Evolutionary conservation across 257 asterid species (phyloP), one percentile per base, ranked within the genome.

Genomic region (Nicotiana paniculata): DNA sequence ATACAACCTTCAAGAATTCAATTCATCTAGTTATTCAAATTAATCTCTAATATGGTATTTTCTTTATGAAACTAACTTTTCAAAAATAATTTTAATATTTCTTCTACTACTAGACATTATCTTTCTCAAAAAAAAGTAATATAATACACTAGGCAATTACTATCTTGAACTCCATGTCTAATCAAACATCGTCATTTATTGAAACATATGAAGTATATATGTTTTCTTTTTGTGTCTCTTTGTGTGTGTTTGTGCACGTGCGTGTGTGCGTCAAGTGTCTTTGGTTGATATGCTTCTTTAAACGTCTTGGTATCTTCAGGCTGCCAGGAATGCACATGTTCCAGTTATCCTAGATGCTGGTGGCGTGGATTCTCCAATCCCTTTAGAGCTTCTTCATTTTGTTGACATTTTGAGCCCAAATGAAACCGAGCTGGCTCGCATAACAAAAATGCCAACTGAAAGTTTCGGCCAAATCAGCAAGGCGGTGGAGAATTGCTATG

Each of bases 321-420:
- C 93, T 83, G 99, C 99, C 78, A 88, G 84, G 84, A 89, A 88
- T 82, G 94, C 97, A 3, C 79, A 81, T 85, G 94, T 96, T 85
- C 98, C 92, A 2, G 95, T 96, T 83, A 93, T 94, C 79, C 90
- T 96, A 88, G 99, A 96, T 92, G 98, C 97, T 35, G 98, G 99
- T n/a, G 99, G 99, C 84, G 87, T 89, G 63, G 99, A 94, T 87
- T 79, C 94, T 28, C 97, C 98, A 75, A 84, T 96, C 83, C 97
- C 97, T 37, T 82, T 68, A 8, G 98, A 93, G 62, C 95, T 96
- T 33, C 91, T 91, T 1, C 43, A 81, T 37, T 59, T 77, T 77
- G 87, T 94, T 48, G 97, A 94, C 83, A 83, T 96, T 77, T 87
- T 96, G 84, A 96, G 99, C 89, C 99, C 98, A 77, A 96, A 96